Base-by-base conservation (phyloP, 2,329 filamentous ascomycete genomes). In the Aureobasidium lini region DNA sequence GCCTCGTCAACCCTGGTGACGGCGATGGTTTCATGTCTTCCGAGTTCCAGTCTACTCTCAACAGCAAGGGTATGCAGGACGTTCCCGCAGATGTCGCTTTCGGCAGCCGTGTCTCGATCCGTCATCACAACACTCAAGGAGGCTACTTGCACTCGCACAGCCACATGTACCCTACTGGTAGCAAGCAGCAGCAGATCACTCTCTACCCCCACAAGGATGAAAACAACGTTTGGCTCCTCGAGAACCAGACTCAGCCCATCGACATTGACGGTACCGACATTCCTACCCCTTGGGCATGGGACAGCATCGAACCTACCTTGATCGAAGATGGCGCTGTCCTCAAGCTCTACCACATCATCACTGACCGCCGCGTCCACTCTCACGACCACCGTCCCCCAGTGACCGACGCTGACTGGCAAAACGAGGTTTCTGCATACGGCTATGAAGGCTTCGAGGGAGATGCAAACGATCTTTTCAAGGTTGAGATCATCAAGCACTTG, bases 11-110 rank as follows among this genome's bases (percentile, higher is more conserved):
- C 76, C 94, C 94, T 31, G 94, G 94, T 62, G 94, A 99, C 56
- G 94, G 94, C 58, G 94, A 99, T 74, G 94, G 94, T 59, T 99
- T 99, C 80, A 99, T 99, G 94, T 96, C 92, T 71, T 96, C 93
- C 59, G 94, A 99, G 71, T 99, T 99, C 79, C 94, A 99, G 77
- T 89, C 94, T 34, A 97, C 94, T 2, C 80, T 99, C 65, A 99
- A 97, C 77, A 92, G 86, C 69, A 99, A 97, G 80, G 86, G 84
- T 57, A 99, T 99, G 94, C 87, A 90, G 71, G 91, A 95, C 73
- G 91, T 95, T 5, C 88, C 94, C 1, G 94, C 89, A 32, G 92
- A 99, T 75, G 88, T 99, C 61, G 86, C 88, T 31, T 87, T 94
- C 68, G 94, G 94, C 61, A 95, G 91, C 72, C 84, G 89, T 64